Evolutionary conservation across 345 rosid genomes (phyloP).

Genomic region (Punica granatum): DNA sequence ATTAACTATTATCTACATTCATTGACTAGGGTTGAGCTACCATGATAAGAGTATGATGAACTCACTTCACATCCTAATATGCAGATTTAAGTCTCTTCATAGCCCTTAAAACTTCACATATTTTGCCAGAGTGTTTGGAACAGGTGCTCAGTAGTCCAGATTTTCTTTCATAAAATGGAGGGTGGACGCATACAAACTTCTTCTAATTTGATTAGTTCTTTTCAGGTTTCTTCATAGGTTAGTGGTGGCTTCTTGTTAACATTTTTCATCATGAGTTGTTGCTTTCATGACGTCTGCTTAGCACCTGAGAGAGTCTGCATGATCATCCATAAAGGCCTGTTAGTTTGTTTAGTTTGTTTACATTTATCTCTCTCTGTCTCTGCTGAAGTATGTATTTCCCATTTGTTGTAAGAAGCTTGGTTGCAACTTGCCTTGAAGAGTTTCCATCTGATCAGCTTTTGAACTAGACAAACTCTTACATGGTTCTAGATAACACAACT

Average conservation of each 20-base stretch:
- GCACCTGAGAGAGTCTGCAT: too few species aligned
- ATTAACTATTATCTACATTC: background rate
- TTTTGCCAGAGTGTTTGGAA: slow-evolving; percentile 74
- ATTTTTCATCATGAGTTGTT: too few species aligned
- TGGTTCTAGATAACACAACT: background rate
- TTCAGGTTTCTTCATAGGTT: slow-evolving; percentile 69
- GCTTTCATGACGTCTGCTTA: too few species aligned
- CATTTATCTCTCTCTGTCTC: too few species aligned
- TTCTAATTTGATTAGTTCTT: slow-evolving; percentile 15
- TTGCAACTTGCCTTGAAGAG: too few species aligned
- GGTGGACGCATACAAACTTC: slow-evolving; percentile 6
- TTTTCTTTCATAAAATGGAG: slow-evolving; percentile 10
- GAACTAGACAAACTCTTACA: too few species aligned
- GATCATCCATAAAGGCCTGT: too few species aligned
- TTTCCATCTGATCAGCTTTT: too few species aligned
- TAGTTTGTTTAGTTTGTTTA: too few species aligned
- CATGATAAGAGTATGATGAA: background rate
- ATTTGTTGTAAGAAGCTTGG: too few species aligned
- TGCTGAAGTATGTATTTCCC: too few species aligned
- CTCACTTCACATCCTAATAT: background rate
- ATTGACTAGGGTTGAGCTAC: background rate
- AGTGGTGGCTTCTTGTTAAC: too few species aligned
- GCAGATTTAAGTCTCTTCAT: background rate
- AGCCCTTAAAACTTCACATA: background rate
- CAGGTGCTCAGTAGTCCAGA: slow-evolving; percentile 41